A percentile compares a stretch with the other conserved stretches of the same genome.
Conservation (phyloP, 345 rosid genomes). For the Sisymbrium altissimum region DNA sequence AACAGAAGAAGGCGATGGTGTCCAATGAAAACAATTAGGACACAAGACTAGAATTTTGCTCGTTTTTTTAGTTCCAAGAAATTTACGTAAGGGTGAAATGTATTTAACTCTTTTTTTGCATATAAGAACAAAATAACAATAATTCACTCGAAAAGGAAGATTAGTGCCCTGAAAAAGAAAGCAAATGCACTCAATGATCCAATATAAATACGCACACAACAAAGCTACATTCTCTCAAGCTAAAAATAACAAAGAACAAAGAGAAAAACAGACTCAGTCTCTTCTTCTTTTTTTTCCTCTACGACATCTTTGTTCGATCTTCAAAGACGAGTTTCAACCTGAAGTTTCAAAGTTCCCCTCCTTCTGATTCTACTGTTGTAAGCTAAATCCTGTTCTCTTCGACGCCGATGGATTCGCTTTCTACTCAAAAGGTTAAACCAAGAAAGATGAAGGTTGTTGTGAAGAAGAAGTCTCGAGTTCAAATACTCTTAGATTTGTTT, state of each 20-base stretch:
- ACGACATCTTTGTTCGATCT: too few species aligned
- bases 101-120: background rate
- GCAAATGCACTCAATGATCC: slow-evolving; percentile 20
- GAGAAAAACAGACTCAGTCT: slow-evolving; percentile 6
- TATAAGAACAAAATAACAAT: slow-evolving; percentile 12
- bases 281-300: background rate
- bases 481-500: slow-evolving; percentile 42
- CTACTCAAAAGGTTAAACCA: slow-evolving; percentile 40
- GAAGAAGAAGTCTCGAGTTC: slow-evolving; percentile 50
- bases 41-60: background rate
- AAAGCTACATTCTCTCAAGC: slow-evolving; percentile 16
- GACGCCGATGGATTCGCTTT: slow-evolving; percentile 57
- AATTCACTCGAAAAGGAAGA: background rate
- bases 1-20: too few species aligned
- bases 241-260: slow-evolving; percentile 2
- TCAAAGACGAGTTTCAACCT: too few species aligned
- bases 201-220: slow-evolving; percentile 26
- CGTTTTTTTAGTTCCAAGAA: background rate
- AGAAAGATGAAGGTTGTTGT: slow-evolving; percentile 49
- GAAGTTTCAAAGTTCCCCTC: too few species aligned
- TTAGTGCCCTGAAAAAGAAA: background rate
- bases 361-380: background rate
- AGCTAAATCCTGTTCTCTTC: background rate
- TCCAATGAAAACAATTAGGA: too few species aligned
- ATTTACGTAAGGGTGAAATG: background rate